Evolutionary conservation across 306 rosid species (phyloP).

Genomic region (Cucurbita argyrosperma): DNA sequence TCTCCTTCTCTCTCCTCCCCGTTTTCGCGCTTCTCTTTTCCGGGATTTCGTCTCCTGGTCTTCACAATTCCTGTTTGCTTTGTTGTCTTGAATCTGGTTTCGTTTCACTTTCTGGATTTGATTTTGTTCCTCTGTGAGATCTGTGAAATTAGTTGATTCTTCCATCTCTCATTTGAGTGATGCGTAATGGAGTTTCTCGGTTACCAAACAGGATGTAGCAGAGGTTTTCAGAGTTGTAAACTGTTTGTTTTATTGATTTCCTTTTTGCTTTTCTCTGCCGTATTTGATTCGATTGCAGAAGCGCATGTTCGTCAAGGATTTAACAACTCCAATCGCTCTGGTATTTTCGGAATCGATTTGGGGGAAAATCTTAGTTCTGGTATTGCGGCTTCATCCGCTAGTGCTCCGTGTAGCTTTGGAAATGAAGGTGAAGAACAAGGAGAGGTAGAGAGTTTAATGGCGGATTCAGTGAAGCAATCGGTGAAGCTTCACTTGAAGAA

Average conservation of each 20-base stretch:
- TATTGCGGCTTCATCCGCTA: slow-evolving; percentile 38
- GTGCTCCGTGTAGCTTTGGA: slow-evolving; percentile 36
- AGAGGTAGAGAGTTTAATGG: slow-evolving; percentile 8
- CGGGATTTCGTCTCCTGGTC: slow-evolving; percentile 1
- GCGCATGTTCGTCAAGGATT: slow-evolving; percentile 18
- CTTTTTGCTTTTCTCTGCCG: slow-evolving; percentile 18
- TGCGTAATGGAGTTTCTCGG: slow-evolving; percentile 19
- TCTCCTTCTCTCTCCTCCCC: slow-evolving; percentile 2
- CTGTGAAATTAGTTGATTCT: background rate
- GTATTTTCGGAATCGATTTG: slow-evolving; percentile 48
- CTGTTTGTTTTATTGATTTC: slow-evolving; percentile 17
- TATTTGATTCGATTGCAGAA: slow-evolving; percentile 16
- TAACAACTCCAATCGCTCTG: slow-evolving; percentile 39
- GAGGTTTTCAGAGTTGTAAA: slow-evolving; percentile 25
- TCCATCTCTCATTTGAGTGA: background rate
- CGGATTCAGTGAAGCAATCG: slow-evolving; percentile 17
- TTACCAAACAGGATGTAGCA: slow-evolving; percentile 11
- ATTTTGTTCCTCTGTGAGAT: background rate
- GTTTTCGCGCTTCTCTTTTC: slow-evolving; percentile 4
- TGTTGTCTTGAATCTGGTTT: background rate
- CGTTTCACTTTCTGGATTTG: background rate
- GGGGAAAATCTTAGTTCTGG: slow-evolving; percentile 54
- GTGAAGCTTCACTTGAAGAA: slow-evolving; percentile 59
- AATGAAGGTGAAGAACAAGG: slow-evolving; percentile 12
- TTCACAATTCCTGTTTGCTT: background rate